Conservation (phyloP, 106 monocot genomes). For the Acorus gramineus region DNA sequence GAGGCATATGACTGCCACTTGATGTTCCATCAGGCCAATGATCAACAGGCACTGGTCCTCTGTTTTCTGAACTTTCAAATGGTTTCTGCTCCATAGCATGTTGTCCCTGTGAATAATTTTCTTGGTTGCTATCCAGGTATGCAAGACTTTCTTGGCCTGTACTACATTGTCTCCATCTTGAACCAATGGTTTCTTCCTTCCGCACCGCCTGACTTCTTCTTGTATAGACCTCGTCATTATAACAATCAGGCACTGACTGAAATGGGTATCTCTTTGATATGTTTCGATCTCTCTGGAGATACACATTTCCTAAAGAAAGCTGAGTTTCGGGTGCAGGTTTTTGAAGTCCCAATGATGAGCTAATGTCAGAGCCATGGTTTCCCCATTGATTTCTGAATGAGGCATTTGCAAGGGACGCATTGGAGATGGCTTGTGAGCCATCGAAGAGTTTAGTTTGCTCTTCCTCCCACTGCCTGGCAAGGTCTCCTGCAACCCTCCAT, state of each 20-base stretch:
- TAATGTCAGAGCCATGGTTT: background rate
- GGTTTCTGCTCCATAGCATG: slow-evolving; percentile 9
- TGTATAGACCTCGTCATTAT: no score
- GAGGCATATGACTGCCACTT: slow-evolving; percentile 36
- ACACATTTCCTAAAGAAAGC: slow-evolving; percentile 58
- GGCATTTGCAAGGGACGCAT: slow-evolving; percentile 7
- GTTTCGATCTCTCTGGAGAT: slow-evolving; percentile 18
- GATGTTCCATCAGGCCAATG: slow-evolving; percentile 4
- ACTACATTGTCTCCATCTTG: no score
- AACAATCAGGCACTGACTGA: background rate
- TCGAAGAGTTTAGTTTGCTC: slow-evolving; percentile 63
- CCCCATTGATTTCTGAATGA: slow-evolving; percentile 7
- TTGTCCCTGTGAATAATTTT: background rate
- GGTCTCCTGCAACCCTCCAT: slow-evolving; percentile 45
- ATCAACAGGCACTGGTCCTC: background rate
- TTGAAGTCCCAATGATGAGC: slow-evolving; percentile 18
- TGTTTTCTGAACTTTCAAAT: slow-evolving; percentile 5
- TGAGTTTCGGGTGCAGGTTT: slow-evolving; percentile 23
- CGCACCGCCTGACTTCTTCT: no score
- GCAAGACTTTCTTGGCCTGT: no score
- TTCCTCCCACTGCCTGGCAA: slow-evolving; percentile 56
- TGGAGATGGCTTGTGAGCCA: slow-evolving; percentile 2
- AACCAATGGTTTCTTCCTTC: no score
- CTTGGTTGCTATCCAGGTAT: no score
- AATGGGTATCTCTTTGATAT: slow-evolving; percentile 9